A percentile compares a stretch with the other conserved stretches of the same genome.
phyloP scores from a whole-genome alignment of 345 rosid species.

The Kernera saxatilis region DNA sequence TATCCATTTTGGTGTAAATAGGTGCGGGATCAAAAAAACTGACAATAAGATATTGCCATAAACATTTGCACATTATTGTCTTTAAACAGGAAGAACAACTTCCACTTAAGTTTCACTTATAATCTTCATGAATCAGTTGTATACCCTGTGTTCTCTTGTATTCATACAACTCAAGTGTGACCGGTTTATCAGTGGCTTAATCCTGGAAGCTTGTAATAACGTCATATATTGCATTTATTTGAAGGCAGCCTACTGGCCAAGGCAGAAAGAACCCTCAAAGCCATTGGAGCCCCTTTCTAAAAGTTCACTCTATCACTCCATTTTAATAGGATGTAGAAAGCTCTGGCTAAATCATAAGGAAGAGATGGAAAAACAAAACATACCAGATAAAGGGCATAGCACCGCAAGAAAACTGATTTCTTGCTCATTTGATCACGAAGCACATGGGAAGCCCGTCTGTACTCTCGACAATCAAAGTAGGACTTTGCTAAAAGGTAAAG shows the following conservation, averaged over 20 bases:
- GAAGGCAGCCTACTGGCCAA: background rate
- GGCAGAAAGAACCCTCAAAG: background rate
- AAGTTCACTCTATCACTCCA: background rate
- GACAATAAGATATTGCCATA: background rate
- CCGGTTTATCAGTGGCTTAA: background rate
- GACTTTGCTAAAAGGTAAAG: slow-evolving; percentile 88
- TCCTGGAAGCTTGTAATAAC: background rate
- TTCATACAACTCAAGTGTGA: background rate
- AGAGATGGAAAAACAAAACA: slow-evolving; percentile 16
- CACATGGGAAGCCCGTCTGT: slow-evolving; percentile 75
- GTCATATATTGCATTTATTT: background rate
- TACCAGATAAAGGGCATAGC: slow-evolving; percentile 93
- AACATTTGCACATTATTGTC: background rate
- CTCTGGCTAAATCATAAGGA: slow-evolving; percentile 7
- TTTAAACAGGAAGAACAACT: background rate
- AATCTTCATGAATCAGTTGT: background rate
- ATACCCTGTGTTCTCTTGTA: background rate
- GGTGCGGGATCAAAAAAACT: background rate
- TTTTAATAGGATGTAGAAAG: background rate
- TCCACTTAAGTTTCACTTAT: background rate
- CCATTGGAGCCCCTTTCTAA: background rate
- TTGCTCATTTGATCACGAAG: slow-evolving; percentile 76
- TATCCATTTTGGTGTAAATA: background rate
- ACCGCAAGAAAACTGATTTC: slow-evolving; percentile 78
- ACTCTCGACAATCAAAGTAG: slow-evolving; percentile 82